These are phyloP conservation scores for Sclerospora graminicola DNA, from an alignment of 352 stramenopile genomes.

Conservation along the genomic window DNA sequence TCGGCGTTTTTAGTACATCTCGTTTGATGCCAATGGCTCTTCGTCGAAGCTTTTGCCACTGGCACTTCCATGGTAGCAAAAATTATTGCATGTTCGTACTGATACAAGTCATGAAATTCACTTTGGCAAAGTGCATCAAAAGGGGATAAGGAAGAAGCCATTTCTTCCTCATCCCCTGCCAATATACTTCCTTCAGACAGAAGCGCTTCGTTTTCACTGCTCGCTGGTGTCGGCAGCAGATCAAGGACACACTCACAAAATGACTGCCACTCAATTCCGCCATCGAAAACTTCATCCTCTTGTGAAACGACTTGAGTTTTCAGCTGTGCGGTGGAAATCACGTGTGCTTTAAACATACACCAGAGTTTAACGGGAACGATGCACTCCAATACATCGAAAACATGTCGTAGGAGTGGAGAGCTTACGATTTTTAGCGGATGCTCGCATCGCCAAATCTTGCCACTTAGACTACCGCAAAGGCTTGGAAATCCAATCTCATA, in stretches of 20 bases:
- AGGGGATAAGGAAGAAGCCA: conserved; percentile 7
- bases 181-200: neutral
- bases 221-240: conserved; percentile 6
- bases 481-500: conserved; percentile 23
- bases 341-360: conserved; percentile 13
- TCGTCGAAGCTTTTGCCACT: neutral
- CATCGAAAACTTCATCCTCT: conserved; percentile 1
- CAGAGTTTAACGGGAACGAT: conserved; percentile 12
- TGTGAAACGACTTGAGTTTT: conserved; percentile 1
- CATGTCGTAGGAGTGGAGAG: conserved; percentile 25
- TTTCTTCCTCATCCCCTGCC: neutral
- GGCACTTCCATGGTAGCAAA: conserved; percentile 28
- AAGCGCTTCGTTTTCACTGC: neutral
- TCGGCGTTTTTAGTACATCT: neutral
- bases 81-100: conserved; percentile 30
- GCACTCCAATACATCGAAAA: conserved; percentile 22
- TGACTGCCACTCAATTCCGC: conserved; percentile 20
- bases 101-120: conserved; percentile 35
- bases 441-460: conserved; percentile 26
- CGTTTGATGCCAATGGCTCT: neutral
- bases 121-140: conserved; percentile 36
- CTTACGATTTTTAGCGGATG: conserved; percentile 28
- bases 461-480: conserved; percentile 8
- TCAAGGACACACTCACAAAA: conserved; percentile 12
- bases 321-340: conserved; percentile 11